Conservation (phyloP, 1,139 yeast species). For the Taphrina wiesneri region DNA sequence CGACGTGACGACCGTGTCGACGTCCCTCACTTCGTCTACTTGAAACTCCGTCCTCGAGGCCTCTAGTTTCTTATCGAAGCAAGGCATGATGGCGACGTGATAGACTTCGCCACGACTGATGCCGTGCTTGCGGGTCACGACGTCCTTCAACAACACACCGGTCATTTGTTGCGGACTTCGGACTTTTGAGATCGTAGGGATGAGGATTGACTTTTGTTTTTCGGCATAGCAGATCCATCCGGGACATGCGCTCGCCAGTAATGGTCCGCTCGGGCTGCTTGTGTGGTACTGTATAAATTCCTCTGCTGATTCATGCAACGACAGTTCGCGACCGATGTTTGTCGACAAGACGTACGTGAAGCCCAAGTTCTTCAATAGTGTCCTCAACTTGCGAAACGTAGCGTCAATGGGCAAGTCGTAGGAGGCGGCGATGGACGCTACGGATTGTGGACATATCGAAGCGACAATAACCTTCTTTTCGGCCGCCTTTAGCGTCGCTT, state of each 20-base stretch:
- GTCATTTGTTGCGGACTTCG: constrained; percentile 94
- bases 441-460: constrained; percentile 80
- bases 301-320: constrained; percentile 61
- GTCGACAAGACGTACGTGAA: constrained; percentile 80
- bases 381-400: constrained; percentile 62
- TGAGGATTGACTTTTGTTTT: constrained; percentile 84
- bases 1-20: constrained; percentile 92
- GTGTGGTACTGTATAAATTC: constrained; percentile 48
- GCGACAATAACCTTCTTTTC: constrained; percentile 58
- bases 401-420: constrained; percentile 55
- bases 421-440: constrained; percentile 79
- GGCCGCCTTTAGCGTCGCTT: constrained; percentile 51
- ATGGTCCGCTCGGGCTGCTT: constrained; percentile 48
- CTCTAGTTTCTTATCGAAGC: constrained; percentile 93
- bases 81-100: constrained; percentile 90
- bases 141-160: constrained; percentile 69
- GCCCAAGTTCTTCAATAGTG: constrained; percentile 64
- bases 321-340: constrained; percentile 72
- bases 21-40: constrained; percentile 56
- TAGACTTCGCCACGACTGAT: constrained; percentile 53
- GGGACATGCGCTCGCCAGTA: constrained; percentile 75
- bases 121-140: constrained; percentile 51
- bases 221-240: constrained; percentile 97
- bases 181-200: constrained; percentile 59
- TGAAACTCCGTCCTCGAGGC: constrained; percentile 78